Base-by-base conservation (phyloP, 2,329 filamentous ascomycete genomes). In the Aspergillus eucalypticola region DNA sequence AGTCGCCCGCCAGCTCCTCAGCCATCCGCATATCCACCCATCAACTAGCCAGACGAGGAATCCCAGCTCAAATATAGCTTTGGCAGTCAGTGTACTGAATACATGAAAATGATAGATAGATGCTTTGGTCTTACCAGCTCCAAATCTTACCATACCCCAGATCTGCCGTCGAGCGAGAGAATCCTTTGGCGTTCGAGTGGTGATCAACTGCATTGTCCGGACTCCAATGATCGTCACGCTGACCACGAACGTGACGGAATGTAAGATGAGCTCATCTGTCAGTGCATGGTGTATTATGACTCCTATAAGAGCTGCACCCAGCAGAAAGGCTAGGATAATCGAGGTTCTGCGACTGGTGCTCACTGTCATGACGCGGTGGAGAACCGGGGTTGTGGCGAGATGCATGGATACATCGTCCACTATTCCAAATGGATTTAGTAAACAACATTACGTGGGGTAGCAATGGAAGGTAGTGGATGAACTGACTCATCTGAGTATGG, bases 401-500 rank as follows among this genome's bases (percentile, higher is more conserved):
- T 54, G 64, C 67, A 68, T 69, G 1, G 66, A 67, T n/a, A 69
- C 51, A 46, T 69, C 67, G 10, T 69, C 66, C 62, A 68, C 54
- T 69, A 32, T 11, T 56, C 1, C 25, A 27, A 13, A 5, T 0
- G 11, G 5, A 15, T 2, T 8, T 17, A 0, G n/a, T 19, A 3
- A 39, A 4, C 10, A 39, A 6, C 7, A 39, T 5, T 19, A 7
- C 38, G 3, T 15, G 2, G 8, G 0, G 6, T 15, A 29, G 21
- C 11, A 15, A 10, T 11, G 29, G 19, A 17, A 10, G 8, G 49
- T 19, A 52, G n/a, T 1, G 10, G 0, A 58, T n/a, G 1, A 44
- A 27, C 55, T 10, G 61, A 69, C 67, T 66, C 69, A 71, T 71
- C 25, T 71, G 69, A 0, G 69, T 71, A 58, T 69, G 69, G 39